Evolutionary conservation across 768 basidiomycete genomes (phyloP), one percentile per base, ranked within the genome.

Genomic region (Suillus weaverae): DNA sequence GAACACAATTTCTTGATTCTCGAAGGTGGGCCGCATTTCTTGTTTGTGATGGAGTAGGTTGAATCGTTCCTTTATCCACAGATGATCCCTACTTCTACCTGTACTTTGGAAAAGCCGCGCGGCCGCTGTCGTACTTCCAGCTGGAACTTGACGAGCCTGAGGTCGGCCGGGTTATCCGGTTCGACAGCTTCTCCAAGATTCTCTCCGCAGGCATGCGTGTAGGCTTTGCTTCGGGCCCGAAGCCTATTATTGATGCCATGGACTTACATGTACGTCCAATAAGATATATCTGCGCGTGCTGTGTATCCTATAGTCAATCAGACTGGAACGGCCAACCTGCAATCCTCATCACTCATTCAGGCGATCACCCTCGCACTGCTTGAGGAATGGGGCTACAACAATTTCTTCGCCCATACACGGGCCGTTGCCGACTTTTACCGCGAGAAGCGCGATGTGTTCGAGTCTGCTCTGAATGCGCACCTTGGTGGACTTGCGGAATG

Each of bases 131-230:
- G 0, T 97, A 95, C 76, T 95, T 96, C 72, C 81, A 85, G 44
- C 82, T 97, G 43, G 95, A 97, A 75, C 81, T 79, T 14, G 83
- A 86, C 61, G 84, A 85, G 67, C 81, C 84, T 16, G 84, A 87
- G 69, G 83, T 85, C 30, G 95, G 95, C 3, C 86, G 89, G 14
- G 94, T 97, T 44, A 70, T 97, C 22, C 86, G 95, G 46, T 94
- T 97, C 74, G 95, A 97, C 73, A 94, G 91, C 72, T 81, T 97
- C 62, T 94, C 91, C 62, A 97, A 97, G 79, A 81, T 96, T 50
- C 81, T 89, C 26, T 89, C 88, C 20, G 83, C 88, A 26, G 91
- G 92, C 14, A 85, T 94, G 71, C 87, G 92, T 22, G 82, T 95
- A 65, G 95, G 94, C 9, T 95, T 91, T 72, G 87, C 85, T 3